These are phyloP conservation scores for Cucumis variabilis DNA, from an alignment of 331 rosid species.

Conservation along the genomic window DNA sequence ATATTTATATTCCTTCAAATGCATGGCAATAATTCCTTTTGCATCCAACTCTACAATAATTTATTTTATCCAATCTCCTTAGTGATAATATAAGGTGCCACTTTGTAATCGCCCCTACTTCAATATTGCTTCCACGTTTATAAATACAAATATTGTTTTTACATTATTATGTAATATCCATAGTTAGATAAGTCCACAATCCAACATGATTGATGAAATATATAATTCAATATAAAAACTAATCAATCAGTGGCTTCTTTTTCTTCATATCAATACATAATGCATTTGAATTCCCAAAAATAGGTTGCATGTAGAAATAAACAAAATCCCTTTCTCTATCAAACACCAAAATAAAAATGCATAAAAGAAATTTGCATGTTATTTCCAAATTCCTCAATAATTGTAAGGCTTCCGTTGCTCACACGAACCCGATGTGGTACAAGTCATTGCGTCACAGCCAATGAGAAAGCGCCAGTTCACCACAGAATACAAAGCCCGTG, in stretches of 20 bases:
- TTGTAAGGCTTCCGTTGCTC: conserved; percentile 22
- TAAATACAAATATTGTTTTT: background rate
- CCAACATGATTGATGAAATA: background rate
- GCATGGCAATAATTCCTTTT: background rate
- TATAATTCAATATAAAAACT: background rate
- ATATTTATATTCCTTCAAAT: background rate
- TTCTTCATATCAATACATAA: background rate
- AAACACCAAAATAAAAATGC: background rate
- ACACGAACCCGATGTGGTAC: background rate
- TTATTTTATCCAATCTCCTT: background rate
- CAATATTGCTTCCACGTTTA: background rate
- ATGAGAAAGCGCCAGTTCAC: background rate
- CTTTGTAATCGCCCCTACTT: background rate
- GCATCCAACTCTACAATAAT: background rate
- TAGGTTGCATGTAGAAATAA: background rate
- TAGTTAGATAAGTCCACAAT: background rate
- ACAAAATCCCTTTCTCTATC: background rate
- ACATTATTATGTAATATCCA: background rate
- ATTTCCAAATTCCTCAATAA: background rate
- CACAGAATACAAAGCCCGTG: background rate
- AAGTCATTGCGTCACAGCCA: background rate
- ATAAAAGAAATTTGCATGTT: background rate
- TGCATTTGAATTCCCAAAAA: background rate
- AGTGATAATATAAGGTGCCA: background rate
- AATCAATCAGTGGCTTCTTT: background rate